phyloP scores from a whole-genome alignment of 495 filamentous ascomycete genomes.

The Aspergillus carlsbadensis region DNA sequence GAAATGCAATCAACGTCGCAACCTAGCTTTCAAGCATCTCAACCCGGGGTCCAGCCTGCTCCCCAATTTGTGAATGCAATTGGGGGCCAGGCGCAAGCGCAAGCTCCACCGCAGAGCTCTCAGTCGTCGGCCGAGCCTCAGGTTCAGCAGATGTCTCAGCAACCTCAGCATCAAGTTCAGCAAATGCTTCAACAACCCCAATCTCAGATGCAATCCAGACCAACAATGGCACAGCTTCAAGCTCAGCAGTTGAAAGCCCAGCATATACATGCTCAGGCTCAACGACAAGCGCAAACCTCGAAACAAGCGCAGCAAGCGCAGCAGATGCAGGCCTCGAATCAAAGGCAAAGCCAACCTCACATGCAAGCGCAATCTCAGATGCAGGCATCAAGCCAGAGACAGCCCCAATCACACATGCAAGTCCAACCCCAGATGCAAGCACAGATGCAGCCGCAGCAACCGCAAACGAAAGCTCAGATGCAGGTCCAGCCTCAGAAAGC shows the following conservation, averaged over 20 bases:
- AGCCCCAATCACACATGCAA: slow-evolving; percentile 5
- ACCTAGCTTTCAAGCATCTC: background rate
- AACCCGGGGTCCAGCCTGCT: background rate
- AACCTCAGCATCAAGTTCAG: background rate
- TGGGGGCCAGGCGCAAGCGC: background rate
- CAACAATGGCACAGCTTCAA: background rate
- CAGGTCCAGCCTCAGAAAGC: slow-evolving; percentile 7
- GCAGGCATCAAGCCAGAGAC: slow-evolving; percentile 1
- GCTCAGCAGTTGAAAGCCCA: background rate
- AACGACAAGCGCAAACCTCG: slow-evolving; percentile 2
- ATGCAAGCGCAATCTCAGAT: background rate
- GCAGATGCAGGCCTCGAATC: background rate
- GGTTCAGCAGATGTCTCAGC: slow-evolving; percentile 1
- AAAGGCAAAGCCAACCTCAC: slow-evolving; percentile 2
- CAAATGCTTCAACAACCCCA: background rate
- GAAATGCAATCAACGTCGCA: background rate
- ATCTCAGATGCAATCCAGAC: background rate
- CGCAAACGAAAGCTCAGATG: slow-evolving; percentile 2
- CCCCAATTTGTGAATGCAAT: too few species aligned
- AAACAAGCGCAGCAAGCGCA: background rate
- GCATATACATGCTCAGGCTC: background rate
- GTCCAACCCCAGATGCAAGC: slow-evolving; percentile 9
- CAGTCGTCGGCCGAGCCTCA: background rate
- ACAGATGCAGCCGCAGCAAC: slow-evolving; percentile 1
- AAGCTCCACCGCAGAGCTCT: background rate